These are phyloP conservation scores for Vitis hybrid DNA, from an alignment of 177 flowering plant genomes.

Conservation along the genomic window DNA sequence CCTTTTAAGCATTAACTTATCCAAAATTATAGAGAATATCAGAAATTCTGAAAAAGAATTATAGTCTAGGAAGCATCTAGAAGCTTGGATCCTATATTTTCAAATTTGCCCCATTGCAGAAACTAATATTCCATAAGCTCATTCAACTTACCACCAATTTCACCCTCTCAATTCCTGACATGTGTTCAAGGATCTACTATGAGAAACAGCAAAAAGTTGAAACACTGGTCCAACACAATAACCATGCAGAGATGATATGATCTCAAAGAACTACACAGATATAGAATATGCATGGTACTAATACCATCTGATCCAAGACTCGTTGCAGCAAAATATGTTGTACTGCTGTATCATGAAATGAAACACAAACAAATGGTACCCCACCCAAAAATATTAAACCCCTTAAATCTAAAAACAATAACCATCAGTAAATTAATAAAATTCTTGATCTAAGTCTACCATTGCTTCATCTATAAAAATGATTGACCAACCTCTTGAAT, in stretches of 20 bases:
- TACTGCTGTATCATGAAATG: neutral
- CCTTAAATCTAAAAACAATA: neutral
- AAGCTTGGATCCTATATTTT: too few relatives aligned
- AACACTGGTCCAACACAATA: neutral
- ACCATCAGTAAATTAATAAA: neutral
- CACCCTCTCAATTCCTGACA: neutral
- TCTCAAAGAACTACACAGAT: neutral
- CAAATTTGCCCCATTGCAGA: neutral
- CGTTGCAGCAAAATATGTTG: neutral
- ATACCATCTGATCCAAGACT: slow-evolving; percentile 2
- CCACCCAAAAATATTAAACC: neutral
- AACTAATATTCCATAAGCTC: neutral
- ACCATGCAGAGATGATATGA: neutral
- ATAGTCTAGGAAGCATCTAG: too few relatives aligned
- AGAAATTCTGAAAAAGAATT: slow-evolving; percentile 17
- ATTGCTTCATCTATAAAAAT: neutral
- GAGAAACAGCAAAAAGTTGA: too few relatives aligned
- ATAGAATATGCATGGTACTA: neutral
- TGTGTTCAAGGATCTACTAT: neutral
- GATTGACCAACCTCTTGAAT: neutral
- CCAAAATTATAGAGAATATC: slow-evolving; percentile 12
- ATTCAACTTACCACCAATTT: neutral
- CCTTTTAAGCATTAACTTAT: slow-evolving; percentile 17
- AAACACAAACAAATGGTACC: neutral
- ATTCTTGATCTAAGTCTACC: neutral